Percentiles rank a stretch among this genome's conserved stretches.
Conservation (phyloP, 1,284 basidiomycete genomes). For the Sanghuangporus weigelae region DNA sequence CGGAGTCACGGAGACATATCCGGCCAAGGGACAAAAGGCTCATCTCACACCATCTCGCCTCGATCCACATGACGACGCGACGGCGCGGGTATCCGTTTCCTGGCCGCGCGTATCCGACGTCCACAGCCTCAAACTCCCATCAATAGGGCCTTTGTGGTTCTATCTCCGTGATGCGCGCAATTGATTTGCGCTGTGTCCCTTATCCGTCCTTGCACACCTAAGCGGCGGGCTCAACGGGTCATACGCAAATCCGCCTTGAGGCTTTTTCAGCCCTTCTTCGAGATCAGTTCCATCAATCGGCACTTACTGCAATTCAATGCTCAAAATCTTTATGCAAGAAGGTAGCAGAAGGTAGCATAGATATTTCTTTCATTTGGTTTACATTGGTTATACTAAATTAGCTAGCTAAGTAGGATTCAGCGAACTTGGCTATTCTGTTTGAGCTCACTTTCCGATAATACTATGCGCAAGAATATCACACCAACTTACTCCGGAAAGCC, state of each 20-base stretch:
- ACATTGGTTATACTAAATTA: background rate
- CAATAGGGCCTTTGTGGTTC: background rate
- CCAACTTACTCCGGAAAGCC: background rate
- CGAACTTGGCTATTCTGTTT: background rate
- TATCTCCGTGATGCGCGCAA: slow-evolving; percentile 1
- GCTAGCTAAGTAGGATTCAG: background rate
- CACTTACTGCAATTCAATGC: background rate
- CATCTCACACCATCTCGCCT: background rate
- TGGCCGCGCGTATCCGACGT: background rate
- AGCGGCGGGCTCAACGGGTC: background rate
- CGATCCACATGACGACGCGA: background rate
- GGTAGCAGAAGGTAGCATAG: background rate
- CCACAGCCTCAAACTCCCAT: background rate
- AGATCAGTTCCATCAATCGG: background rate
- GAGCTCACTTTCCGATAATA: background rate
- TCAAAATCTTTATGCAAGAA: background rate
- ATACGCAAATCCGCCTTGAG: background rate
- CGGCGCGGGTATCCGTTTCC: background rate
- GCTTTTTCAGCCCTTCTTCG: background rate
- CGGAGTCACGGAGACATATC: background rate
- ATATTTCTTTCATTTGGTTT: background rate
- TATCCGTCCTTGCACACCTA: background rate
- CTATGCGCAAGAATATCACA: background rate
- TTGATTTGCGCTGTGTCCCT: background rate
- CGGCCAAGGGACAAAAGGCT: background rate